These are phyloP conservation scores for Xylaria scruposa DNA, from an alignment of 495 filamentous ascomycete species.

Conservation along the genomic window DNA sequence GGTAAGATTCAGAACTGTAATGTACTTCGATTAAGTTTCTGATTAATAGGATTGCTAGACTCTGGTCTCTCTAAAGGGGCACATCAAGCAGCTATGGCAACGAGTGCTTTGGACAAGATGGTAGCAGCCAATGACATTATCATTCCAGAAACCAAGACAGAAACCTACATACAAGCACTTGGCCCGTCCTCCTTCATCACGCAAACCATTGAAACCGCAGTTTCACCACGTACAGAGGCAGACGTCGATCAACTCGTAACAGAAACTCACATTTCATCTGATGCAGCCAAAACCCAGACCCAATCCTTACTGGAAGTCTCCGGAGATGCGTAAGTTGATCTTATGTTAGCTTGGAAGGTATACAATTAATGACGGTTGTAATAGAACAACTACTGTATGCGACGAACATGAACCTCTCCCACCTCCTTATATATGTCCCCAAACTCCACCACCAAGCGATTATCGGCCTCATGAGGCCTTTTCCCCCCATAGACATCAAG, in stretches of 20 bases:
- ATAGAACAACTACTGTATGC: slow-evolving; percentile 31
- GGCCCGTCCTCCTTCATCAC: slow-evolving; percentile 49
- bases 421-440: slow-evolving; percentile 31
- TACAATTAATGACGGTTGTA: slow-evolving; percentile 15
- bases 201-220: slow-evolving; percentile 42
- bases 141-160: slow-evolving; percentile 17
- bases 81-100: slow-evolving; percentile 42
- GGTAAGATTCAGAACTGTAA: slow-evolving; percentile 26
- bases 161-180: slow-evolving; percentile 42
- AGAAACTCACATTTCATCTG: slow-evolving; percentile 48
- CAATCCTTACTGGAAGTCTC: slow-evolving; percentile 30
- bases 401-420: slow-evolving; percentile 35
- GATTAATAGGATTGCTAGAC: slow-evolving; percentile 36
- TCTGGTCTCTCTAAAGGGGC: slow-evolving; percentile 53
- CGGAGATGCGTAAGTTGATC: slow-evolving; percentile 33
- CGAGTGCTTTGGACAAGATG: slow-evolving; percentile 37
- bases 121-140: slow-evolving; percentile 26
- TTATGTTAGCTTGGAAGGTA: neutral
- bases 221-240: slow-evolving; percentile 40
- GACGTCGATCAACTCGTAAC: slow-evolving; percentile 40
- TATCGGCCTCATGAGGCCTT: slow-evolving; percentile 25
- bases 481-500: slow-evolving; percentile 32
- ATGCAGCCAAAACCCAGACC: slow-evolving; percentile 32
- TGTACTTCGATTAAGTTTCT: slow-evolving; percentile 16
- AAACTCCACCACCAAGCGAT: slow-evolving; percentile 36